phyloP scores from a whole-genome alignment of 805 yeast genomes.

The Cyberlindnera xylosilytica region DNA sequence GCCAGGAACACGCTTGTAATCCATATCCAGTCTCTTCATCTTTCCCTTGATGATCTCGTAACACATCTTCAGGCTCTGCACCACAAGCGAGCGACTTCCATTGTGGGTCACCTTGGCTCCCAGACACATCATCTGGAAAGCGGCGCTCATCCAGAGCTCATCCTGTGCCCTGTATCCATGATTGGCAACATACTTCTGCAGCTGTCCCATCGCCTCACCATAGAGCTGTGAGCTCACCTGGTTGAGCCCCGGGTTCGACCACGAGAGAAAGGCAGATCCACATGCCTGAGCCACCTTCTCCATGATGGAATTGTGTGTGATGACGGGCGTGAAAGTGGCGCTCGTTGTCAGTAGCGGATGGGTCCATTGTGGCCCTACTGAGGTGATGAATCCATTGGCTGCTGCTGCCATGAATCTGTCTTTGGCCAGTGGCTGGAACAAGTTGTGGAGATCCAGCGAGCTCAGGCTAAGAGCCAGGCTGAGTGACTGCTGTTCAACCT shows the following conservation, averaged over 20 bases:
- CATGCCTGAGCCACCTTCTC: constrained; percentile 37
- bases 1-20: neutral
- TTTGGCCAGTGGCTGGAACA: neutral
- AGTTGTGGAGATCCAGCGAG: neutral
- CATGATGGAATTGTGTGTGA: constrained; percentile 28
- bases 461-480: too few species aligned
- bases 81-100: constrained; percentile 12
- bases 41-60: constrained; percentile 33
- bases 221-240: constrained; percentile 25
- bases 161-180: constrained; percentile 3
- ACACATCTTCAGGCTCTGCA: constrained; percentile 33
- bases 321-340: constrained; percentile 38
- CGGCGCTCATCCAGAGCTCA: constrained; percentile 40
- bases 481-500: too few species aligned
- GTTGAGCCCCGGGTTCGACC: constrained; percentile 29
- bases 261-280: constrained; percentile 38
- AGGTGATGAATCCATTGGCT: constrained; percentile 37
- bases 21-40: constrained; percentile 14
- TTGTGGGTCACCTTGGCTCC: constrained; percentile 33
- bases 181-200: constrained; percentile 7
- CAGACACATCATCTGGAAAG: constrained; percentile 37
- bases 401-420: constrained; percentile 27
- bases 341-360: constrained; percentile 39
- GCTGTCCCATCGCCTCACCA: constrained; percentile 22
- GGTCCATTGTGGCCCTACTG: constrained; percentile 40